Percentiles rank a stretch among this genome's conserved stretches.
phyloP scores from a whole-genome alignment of 768 basidiomycete genomes.

The Myochromella boudieri region DNA sequence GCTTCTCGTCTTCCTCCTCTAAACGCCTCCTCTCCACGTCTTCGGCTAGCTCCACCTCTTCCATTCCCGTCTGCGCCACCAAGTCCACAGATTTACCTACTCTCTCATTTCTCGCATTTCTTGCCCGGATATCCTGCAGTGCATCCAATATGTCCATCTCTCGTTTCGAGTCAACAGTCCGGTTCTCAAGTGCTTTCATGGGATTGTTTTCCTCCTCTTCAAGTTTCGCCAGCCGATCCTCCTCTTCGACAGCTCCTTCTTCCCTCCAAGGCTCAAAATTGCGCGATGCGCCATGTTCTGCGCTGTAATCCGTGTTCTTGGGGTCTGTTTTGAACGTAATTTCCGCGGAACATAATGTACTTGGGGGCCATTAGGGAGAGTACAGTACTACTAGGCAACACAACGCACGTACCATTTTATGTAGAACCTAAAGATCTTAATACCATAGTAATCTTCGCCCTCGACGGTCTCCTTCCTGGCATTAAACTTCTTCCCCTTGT shows the following conservation, averaged over 20 bases:
- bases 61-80: slow-evolving; percentile 54
- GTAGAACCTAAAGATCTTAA: slow-evolving; percentile 94
- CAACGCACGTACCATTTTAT: slow-evolving; percentile 72
- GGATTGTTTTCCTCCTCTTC: slow-evolving; percentile 96
- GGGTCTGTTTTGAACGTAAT: slow-evolving; percentile 99
- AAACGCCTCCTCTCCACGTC: slow-evolving; percentile 66
- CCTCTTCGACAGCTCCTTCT: slow-evolving; percentile 72
- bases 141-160: slow-evolving; percentile 99
- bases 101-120: slow-evolving; percentile 87
- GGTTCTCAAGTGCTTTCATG: slow-evolving; percentile 95
- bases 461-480: slow-evolving; percentile 98
- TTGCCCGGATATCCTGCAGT: slow-evolving; percentile 85
- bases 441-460: slow-evolving; percentile 96
- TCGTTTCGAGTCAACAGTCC: slow-evolving; percentile 87
- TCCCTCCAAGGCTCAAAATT: slow-evolving; percentile 99
- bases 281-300: slow-evolving; percentile 95
- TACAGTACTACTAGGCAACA: slow-evolving; percentile 1
- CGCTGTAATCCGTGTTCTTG: slow-evolving; percentile 91
- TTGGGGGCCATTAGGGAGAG: slow-evolving; percentile 33
- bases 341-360: slow-evolving; percentile 94
- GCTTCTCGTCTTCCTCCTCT: slow-evolving; percentile 90
- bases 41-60: slow-evolving; percentile 79
- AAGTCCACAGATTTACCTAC: slow-evolving; percentile 76
- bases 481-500: slow-evolving; percentile 99
- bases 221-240: slow-evolving; percentile 79